Base-by-base conservation (phyloP, 1,139 yeast genomes). In the Blastobotrys petasosporus region DNA sequence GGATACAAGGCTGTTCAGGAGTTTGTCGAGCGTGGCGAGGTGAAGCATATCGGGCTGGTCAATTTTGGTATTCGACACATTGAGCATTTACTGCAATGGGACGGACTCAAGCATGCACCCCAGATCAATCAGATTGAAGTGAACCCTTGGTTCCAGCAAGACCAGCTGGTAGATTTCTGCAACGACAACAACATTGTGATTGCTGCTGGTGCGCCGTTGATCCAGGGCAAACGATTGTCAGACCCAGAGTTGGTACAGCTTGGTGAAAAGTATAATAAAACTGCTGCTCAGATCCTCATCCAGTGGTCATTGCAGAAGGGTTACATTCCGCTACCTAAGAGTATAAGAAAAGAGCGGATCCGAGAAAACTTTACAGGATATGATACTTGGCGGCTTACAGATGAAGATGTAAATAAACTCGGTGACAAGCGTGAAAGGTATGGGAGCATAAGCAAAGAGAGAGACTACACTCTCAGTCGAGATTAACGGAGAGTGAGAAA, bases 71-170 rank as follows among this genome's bases (percentile, higher is more conserved):
- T 87, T 53, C 80, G 79, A 56, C 69, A 83, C 59, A 67, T 88
- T 54, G 78, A 75, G 59, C 95, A 86, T 60, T 72, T 86, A 57
- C 69, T 84, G 49, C 77, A 87, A 63, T 78, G 79, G 50, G 80
- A 84, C 53, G 48, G 40, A 11, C 69, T 82, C 58, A 76, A 70
- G 55, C 77, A 86, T 60, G 75, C 70, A 59, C 96, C 96, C 41
- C 85, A 82, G 45, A 86, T 77, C 47, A 74, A 84, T 59, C 95
- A 87, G 68, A 82, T 87, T 61, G 96, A 87, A 71, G 87, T 83
- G 66, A 95, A 86, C 66, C 95, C 95, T 53, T 86, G 84, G 71
- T 74, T 86, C 63, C 85, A 82, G 57, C 95, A 86, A 69, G 76
- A 76, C 50, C 73, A 73, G 55, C 71, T 85, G 62, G 65, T 85